Base-by-base conservation (phyloP, 2,329 filamentous ascomycete species). In the Madurella fahalii region DNA sequence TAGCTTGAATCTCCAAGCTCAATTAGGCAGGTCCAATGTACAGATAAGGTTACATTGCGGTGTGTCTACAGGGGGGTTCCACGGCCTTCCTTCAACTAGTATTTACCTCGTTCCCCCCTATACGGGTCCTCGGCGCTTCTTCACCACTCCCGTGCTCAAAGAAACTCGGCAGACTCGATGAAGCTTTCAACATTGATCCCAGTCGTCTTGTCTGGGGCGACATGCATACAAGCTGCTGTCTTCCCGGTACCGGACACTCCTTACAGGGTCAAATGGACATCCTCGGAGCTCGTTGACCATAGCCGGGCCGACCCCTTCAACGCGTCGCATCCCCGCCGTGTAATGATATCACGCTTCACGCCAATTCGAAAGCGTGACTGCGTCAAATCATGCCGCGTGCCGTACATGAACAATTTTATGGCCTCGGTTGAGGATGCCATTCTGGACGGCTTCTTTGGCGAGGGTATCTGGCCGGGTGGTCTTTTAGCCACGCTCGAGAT, bases 251-350 rank as follows among this genome's bases (percentile, higher is more conserved):
- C 52, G 11, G 41, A 46, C 32, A 41, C 52, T 2, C 52, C 41
- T 15, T 54, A 54, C 18, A 39, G 32, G 18, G 52, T 50, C 2
- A 41, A 46, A 50, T 54, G 52, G 52, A 54, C 52, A 42, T 49
- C 42, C 18, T 40, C 39, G 11, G 60, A 63, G 42, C 58, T 64
- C 9, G 41, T 58, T 42, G 61, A 80, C 62, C 5, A 76, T 46
- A 4, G 71, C 72, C 41, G 77, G 73, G 31, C 53, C 1, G 63
- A 64, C 50, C 63, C 63, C 12, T 64, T 57, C 54, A 64, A 64
- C 49, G 47, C 57, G 9, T 56, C 61, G 15, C 63, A 61, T 49
- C 43, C 56, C 9, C 58, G 63, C 4, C 57, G 61, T n/a, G 44
- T 63, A 32, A 64, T 64, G 63, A 54, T 64, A 31, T 63, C 63